A percentile compares a stretch with the other conserved stretches of the same genome.
These are phyloP conservation scores for Beauveria sp. DNA, from an alignment of 2,329 filamentous ascomycete genomes.

Conservation along the genomic window DNA sequence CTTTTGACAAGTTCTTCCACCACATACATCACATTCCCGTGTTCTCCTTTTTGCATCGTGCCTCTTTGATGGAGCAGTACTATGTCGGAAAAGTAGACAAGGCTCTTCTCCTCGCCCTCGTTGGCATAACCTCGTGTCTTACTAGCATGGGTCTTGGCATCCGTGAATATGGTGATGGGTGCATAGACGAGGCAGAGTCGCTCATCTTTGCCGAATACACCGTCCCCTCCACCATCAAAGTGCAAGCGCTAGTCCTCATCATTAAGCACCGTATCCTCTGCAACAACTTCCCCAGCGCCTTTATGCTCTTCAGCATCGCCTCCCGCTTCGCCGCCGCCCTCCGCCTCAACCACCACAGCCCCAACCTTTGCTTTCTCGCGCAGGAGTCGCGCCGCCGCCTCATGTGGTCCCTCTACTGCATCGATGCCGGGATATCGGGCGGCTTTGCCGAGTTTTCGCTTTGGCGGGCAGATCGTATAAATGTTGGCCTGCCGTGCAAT, in stretches of 20 bases:
- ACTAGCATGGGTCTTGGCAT: constrained; percentile 46
- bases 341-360: constrained; percentile 35
- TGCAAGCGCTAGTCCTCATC: constrained; percentile 39
- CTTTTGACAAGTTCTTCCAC: constrained; percentile 51
- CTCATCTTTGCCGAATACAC: constrained; percentile 47
- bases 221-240: constrained; percentile 48
- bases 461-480: constrained; percentile 33
- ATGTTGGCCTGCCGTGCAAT: constrained; percentile 34
- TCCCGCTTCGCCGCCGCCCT: constrained; percentile 36
- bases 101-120: constrained; percentile 43
- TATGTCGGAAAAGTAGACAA: constrained; percentile 49
- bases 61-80: constrained; percentile 52
- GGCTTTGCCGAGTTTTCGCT: constrained; percentile 39
- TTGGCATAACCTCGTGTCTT: constrained; percentile 49
- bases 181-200: constrained; percentile 46
- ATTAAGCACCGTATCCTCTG: constrained; percentile 38
- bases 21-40: constrained; percentile 53
- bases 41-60: constrained; percentile 51
- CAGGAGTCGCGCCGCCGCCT: constrained; percentile 36
- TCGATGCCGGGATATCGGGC: constrained; percentile 34
- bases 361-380: constrained; percentile 31
- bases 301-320: constrained; percentile 36
- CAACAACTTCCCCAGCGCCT: constrained; percentile 36
- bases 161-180: constrained; percentile 44
- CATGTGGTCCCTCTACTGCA: constrained; percentile 38